A percentile compares a stretch with the other conserved stretches of the same genome.
These are phyloP conservation scores for Colletotrichum salicis DNA, from an alignment of 2,329 filamentous ascomycete species.

Conservation along the genomic window DNA sequence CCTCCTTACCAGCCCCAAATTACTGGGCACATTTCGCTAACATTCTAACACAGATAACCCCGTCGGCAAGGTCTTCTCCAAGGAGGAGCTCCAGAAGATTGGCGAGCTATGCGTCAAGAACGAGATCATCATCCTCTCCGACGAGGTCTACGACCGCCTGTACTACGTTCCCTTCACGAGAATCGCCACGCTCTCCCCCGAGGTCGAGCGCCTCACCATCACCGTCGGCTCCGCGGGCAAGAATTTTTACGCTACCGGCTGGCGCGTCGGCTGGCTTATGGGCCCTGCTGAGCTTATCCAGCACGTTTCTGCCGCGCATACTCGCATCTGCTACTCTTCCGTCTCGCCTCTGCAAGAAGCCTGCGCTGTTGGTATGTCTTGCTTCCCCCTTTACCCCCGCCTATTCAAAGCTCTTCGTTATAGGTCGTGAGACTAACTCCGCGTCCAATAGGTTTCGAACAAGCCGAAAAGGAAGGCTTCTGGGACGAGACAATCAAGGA, in stretches of 20 bases:
- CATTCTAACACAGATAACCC: slow-evolving; percentile 76
- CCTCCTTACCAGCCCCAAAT: background rate
- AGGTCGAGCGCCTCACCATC: slow-evolving; percentile 86
- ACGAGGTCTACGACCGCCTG: slow-evolving; percentile 93
- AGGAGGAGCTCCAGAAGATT: slow-evolving; percentile 83
- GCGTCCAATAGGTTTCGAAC: slow-evolving; percentile 74
- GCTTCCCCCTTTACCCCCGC: slow-evolving; percentile 29
- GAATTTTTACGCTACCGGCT: slow-evolving; percentile 98
- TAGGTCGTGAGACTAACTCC: no score
- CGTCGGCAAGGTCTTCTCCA: slow-evolving; percentile 93
- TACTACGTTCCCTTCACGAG: slow-evolving; percentile 96
- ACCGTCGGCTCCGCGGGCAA: slow-evolving; percentile 97
- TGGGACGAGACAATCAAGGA: slow-evolving; percentile 86
- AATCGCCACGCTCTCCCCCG: slow-evolving; percentile 88
- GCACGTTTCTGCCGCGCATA: slow-evolving; percentile 92
- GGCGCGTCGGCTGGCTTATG: slow-evolving; percentile 95
- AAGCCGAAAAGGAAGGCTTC: slow-evolving; percentile 86
- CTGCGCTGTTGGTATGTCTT: slow-evolving; percentile 80
- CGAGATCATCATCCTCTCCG: slow-evolving; percentile 91
- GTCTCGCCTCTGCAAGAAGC: slow-evolving; percentile 96
- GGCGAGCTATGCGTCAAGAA: slow-evolving; percentile 91
- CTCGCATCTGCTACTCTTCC: slow-evolving; percentile 93
- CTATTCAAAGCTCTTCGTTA: no score
- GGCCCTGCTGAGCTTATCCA: slow-evolving; percentile 89
- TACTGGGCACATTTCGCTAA: background rate